phyloP scores from a whole-genome alignment of 164 flowering plant genomes.

The Umbilicus rupestris region DNA sequence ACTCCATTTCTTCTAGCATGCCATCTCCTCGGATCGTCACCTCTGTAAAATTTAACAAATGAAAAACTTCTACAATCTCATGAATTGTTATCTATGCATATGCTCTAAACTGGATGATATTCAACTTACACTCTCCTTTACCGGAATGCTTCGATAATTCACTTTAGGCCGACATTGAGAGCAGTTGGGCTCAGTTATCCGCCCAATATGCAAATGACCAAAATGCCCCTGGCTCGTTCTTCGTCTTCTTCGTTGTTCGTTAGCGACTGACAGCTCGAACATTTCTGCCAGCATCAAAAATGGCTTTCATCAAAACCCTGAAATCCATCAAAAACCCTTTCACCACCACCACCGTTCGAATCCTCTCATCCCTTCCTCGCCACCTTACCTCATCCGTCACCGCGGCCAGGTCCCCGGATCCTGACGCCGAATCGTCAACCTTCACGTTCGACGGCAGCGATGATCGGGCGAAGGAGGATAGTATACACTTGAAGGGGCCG shows the following conservation, averaged over 20 bases:
- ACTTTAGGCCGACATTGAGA: neutral
- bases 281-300: neutral
- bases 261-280: neutral
- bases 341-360: neutral
- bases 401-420: conserved; percentile 11
- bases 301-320: conserved; percentile 23
- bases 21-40: too few relatives aligned
- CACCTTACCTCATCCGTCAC: conserved; percentile 20
- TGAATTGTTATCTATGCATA: too few relatives aligned
- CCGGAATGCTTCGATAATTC: too few relatives aligned
- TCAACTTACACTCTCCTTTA: too few relatives aligned
- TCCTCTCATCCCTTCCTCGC: conserved; percentile 15
- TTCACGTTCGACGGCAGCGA: conserved; percentile 28
- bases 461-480: neutral
- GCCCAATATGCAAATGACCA: neutral
- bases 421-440: conserved; percentile 26
- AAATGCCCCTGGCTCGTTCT: neutral
- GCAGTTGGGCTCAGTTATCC: neutral
- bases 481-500: conserved; percentile 32
- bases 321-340: conserved; percentile 17
- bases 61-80: too few relatives aligned
- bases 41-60: too few relatives aligned
- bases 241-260: neutral
- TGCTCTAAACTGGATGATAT: too few relatives aligned
- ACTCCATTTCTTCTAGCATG: too few relatives aligned